Conservation (phyloP, 108 stramenopile genomes). For the Chaetoceros muelleri region DNA sequence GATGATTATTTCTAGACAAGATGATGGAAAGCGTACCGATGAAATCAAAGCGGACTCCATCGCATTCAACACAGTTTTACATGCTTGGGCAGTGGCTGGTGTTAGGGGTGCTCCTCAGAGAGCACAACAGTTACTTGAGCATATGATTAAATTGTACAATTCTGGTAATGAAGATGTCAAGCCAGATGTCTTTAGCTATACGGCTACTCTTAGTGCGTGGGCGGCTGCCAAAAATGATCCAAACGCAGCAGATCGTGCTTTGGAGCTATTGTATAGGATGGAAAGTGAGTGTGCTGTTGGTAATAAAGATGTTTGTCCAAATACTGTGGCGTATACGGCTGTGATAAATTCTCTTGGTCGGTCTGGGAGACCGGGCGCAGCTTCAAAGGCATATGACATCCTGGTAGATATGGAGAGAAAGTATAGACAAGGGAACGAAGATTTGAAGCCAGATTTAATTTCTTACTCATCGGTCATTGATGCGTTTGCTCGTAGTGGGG, state of each 20-base stretch:
- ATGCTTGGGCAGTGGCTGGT: conserved; percentile 76
- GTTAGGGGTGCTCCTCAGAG: conserved; percentile 66
- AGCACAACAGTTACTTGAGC: conserved; percentile 79
- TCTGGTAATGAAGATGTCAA: conserved; percentile 70
- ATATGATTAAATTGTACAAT: conserved; percentile 79
- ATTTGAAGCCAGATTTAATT: conserved; percentile 12
- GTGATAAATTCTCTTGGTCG: conserved; percentile 9
- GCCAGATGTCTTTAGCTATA: conserved; percentile 81
- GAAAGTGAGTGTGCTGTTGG: conserved; percentile 8
- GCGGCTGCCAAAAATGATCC: not conserved
- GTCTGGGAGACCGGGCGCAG: not conserved
- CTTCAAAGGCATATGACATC: not conserved
- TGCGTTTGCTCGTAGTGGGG: conserved; percentile 18
- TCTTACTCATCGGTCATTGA: conserved; percentile 25
- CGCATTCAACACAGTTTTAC: conserved; percentile 59
- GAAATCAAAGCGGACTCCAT: conserved; percentile 27
- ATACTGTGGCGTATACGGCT: conserved; percentile 15
- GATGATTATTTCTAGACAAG: conserved; percentile 1
- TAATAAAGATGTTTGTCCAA: conserved; percentile 20
- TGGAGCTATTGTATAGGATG: conserved; percentile 12
- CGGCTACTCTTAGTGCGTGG: conserved; percentile 50
- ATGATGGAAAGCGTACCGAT: not conserved
- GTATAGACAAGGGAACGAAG: conserved; percentile 5
- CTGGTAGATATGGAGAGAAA: conserved; percentile 2
- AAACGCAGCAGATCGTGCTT: conserved; percentile 14